These are phyloP conservation scores for Cicer cuneatum DNA, from an alignment of 306 rosid species.

Conservation along the genomic window DNA sequence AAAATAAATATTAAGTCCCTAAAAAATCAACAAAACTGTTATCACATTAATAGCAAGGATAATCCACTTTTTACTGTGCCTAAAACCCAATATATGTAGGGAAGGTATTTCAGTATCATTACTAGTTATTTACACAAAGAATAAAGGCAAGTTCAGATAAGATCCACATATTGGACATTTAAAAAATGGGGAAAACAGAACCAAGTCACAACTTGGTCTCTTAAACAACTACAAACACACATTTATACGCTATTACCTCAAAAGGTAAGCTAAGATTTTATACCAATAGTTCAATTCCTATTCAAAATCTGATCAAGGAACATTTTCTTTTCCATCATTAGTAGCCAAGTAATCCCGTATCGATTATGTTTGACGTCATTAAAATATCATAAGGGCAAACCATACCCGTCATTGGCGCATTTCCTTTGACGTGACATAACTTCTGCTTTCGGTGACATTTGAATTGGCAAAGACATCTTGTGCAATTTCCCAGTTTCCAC, in stretches of 20 bases:
- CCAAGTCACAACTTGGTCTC: slow-evolving; percentile 52
- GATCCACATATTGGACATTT: slow-evolving; percentile 47
- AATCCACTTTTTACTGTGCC: slow-evolving; percentile 7
- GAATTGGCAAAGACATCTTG: slow-evolving; percentile 66
- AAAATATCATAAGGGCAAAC: slow-evolving; percentile 47
- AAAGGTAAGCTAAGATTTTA: slow-evolving; percentile 36
- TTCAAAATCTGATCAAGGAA: slow-evolving; percentile 35
- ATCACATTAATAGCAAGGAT: background rate
- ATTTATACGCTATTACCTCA: slow-evolving; percentile 52
- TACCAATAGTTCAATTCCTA: slow-evolving; percentile 48
- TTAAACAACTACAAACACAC: slow-evolving; percentile 64
- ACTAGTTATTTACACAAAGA: slow-evolving; percentile 64
- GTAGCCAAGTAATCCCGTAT: slow-evolving; percentile 47
- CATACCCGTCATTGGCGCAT: slow-evolving; percentile 52
- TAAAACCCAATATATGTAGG: slow-evolving; percentile 33
- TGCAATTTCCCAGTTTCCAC: slow-evolving; percentile 84
- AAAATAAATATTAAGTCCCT: background rate
- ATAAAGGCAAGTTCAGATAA: slow-evolving; percentile 51
- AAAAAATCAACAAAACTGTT: background rate
- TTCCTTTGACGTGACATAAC: slow-evolving; percentile 61
- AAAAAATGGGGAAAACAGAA: slow-evolving; percentile 6
- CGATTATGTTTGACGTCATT: slow-evolving; percentile 37
- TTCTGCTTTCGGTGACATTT: slow-evolving; percentile 75
- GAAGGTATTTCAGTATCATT: slow-evolving; percentile 41
- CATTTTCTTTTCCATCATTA: slow-evolving; percentile 36